Percentiles rank a stretch among this genome's conserved stretches.
Conservation (phyloP, 108 stramenopile species). For the Cyclotella cryptica region DNA sequence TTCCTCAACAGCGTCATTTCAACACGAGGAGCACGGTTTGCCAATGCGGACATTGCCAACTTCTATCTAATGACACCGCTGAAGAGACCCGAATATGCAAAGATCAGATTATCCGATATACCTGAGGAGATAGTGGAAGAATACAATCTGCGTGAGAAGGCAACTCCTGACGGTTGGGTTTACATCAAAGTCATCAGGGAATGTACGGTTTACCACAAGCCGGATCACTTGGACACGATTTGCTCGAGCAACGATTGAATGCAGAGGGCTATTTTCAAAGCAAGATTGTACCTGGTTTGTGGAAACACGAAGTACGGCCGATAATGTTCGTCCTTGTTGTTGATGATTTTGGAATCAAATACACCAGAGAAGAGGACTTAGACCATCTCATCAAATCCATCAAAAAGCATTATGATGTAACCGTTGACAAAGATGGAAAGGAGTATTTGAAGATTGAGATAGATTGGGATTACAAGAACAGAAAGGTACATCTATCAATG, state of each 20-base stretch:
- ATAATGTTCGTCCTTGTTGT: conserved; percentile 54
- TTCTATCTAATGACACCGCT: conserved; percentile 38
- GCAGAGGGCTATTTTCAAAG: conserved; percentile 12
- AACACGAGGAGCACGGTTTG: conserved; percentile 41
- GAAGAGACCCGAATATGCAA: conserved; percentile 50
- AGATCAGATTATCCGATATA: conserved; percentile 40
- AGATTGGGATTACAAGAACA: too few species aligned
- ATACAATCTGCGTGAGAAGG: too few species aligned
- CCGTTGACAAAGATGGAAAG: too few species aligned
- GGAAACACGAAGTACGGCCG: conserved; percentile 32
- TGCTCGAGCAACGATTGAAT: too few species aligned
- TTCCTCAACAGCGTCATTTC: too few species aligned
- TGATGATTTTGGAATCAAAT: too few species aligned
- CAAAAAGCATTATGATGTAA: conserved; percentile 45
- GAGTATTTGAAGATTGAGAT: conserved; percentile 17
- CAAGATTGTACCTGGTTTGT: conserved; percentile 6
- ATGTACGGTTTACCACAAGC: too few species aligned
- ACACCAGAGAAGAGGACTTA: too few species aligned
- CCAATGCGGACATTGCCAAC: conserved; percentile 10
- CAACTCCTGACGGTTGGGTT: too few species aligned
- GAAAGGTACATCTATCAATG: too few species aligned
- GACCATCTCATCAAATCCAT: conserved; percentile 47
- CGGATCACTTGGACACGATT: too few species aligned
- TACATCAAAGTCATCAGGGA: too few species aligned
- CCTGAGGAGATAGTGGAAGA: conserved; percentile 48